Evolutionary conservation across 305 asterid genomes (phyloP).

Genomic region (Lippia alba): DNA sequence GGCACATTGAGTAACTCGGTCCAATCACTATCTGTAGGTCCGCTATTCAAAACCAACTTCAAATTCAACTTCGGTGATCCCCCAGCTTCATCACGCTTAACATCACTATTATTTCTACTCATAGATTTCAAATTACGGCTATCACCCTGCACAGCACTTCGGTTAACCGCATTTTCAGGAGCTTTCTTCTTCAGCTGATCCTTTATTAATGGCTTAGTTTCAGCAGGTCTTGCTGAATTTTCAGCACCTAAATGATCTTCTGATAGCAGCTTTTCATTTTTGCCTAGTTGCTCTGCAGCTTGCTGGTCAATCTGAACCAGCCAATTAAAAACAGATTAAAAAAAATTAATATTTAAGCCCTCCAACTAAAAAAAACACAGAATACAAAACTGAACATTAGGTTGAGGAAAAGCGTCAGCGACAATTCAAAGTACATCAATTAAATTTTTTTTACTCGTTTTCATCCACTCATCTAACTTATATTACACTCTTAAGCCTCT

Average conservation of each 20-base stretch:
- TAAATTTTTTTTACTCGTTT: neutral
- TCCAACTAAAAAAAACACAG: constrained; percentile 14
- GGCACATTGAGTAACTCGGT: constrained; percentile 86
- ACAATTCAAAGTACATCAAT: neutral
- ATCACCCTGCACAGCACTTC: constrained; percentile 35
- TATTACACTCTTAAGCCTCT: neutral
- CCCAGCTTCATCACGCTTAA: constrained; percentile 45
- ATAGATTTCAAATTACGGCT: constrained; percentile 39
- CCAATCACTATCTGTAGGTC: constrained; percentile 85
- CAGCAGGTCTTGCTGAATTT: constrained; percentile 46
- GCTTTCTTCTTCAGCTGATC: constrained; percentile 83
- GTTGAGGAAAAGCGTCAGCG: neutral
- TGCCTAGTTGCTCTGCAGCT: constrained; percentile 91
- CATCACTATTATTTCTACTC: constrained; percentile 49
- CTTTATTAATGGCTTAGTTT: constrained; percentile 64
- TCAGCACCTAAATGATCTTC: constrained; percentile 56
- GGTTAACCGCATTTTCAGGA: constrained; percentile 43
- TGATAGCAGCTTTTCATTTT: constrained; percentile 64
- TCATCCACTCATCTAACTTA: neutral
- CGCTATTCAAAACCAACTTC: constrained; percentile 46
- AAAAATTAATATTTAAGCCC: constrained; percentile 19
- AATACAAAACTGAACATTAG: neutral
- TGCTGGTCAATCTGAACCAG: constrained; percentile 87
- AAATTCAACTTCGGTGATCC: constrained; percentile 42
- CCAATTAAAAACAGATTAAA: constrained; percentile 31